Percentiles rank a stretch among this genome's conserved stretches.
phyloP scores from a whole-genome alignment of 1,284 basidiomycete genomes.

The Leucoagaricus sp. region DNA sequence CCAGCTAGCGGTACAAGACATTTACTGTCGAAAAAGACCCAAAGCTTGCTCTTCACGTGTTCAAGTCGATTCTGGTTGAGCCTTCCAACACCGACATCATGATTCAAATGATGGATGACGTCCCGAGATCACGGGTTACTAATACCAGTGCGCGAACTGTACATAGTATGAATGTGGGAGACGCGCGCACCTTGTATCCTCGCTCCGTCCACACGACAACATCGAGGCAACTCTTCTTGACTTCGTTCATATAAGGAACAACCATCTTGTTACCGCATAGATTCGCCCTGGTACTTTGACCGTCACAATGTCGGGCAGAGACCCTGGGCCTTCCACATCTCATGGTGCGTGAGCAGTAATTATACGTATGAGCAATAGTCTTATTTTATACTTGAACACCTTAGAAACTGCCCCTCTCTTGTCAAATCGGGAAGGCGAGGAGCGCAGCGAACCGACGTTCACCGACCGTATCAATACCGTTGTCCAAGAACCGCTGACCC shows the following conservation, averaged over 20 bases:
- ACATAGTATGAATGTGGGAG: background rate
- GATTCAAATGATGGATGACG: too few species aligned
- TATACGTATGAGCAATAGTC: background rate
- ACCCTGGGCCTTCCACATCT: constrained; percentile 38
- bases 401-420: constrained; percentile 61
- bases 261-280: background rate
- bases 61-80: too few species aligned
- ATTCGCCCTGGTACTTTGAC: constrained; percentile 4
- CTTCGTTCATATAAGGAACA: constrained; percentile 16
- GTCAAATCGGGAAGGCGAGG: constrained; percentile 39
- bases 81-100: too few species aligned
- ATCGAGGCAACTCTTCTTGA: constrained; percentile 22
- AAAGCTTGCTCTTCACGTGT: too few species aligned
- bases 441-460: constrained; percentile 31
- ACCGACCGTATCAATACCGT: constrained; percentile 54
- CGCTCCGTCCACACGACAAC: constrained; percentile 24
- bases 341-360: constrained; percentile 36
- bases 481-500: constrained; percentile 76
- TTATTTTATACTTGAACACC: background rate
- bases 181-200: constrained; percentile 14
- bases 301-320: constrained; percentile 30
- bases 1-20: too few species aligned
- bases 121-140: background rate
- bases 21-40: too few species aligned
- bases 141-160: background rate